Evolutionary conservation across 2,329 filamentous ascomycete genomes (phyloP), one percentile per base, ranked within the genome.

Genomic region (Colletotrichum musicola): DNA sequence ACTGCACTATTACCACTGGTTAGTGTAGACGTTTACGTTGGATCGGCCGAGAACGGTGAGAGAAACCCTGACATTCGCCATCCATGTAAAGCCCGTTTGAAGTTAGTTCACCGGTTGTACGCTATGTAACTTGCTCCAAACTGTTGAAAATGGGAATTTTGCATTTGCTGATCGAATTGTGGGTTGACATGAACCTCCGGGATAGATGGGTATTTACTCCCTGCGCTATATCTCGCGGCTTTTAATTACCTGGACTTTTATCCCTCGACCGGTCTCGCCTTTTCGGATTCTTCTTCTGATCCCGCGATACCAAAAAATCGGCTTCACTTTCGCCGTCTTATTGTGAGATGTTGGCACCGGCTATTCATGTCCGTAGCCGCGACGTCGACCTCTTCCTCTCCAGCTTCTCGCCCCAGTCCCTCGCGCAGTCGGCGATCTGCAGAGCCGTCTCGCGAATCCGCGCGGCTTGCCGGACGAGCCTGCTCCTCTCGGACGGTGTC

Each of bases 351-450:
- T 16, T 18, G 42, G 42, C 14, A 5, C 44, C 7, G 44, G 7
- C 13, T 18, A 14, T 14, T 9, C 46, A 20, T 6, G n/a, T 20
- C 2, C 62, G 55, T 14, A 60, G 42, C 13, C 42, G 49, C 18
- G 65, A 71, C 44, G 51, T 71, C 27, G 58, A 73, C 22, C 12
- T 63, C 55, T 51, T 68, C 20, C 38, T 47, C 10, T 59, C 49
- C 49, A 69, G 49, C 61, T 62, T 69, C n/a, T 71, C 69, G 12
- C 69, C 61, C 69, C 69, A 71, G 4, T 64, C 47, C 46, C 57
- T 51, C n/a, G 69, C 69, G 12, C 61, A 71, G 10, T 50, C 35
- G 2, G 69, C 65, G 7, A 71, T 69, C 56, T 57, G 60, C 47
- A 71, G 27, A 2, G 65, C 69, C 22, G 69, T 71, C n/a, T 65